phyloP scores from a whole-genome alignment of 257 asterid genomes.

The Solanum chilense region DNA sequence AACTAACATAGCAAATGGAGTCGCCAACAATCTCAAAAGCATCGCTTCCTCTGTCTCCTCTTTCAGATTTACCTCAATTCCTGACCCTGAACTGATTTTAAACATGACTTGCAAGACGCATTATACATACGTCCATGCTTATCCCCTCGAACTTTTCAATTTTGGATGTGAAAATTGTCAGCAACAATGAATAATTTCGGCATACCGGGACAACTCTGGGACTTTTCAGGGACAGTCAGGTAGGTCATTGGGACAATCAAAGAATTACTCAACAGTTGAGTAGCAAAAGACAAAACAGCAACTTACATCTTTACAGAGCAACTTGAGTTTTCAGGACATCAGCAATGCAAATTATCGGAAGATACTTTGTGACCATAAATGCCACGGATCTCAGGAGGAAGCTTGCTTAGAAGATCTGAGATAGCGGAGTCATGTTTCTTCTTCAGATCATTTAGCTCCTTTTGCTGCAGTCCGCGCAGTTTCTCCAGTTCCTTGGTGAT shows the following conservation, averaged over 20 bases:
- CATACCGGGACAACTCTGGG: background rate
- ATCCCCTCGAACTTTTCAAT: background rate
- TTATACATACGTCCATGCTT: background rate
- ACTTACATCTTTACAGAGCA: conserved; percentile 22
- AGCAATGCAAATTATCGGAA: conserved; percentile 11
- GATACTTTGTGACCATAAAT: conserved; percentile 34
- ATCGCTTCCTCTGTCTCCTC: background rate
- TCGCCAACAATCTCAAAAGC: background rate
- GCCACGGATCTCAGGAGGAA: conserved; percentile 40
- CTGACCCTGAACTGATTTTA: conserved; percentile 1
- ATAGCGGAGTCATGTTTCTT: conserved; percentile 52
- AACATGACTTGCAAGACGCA: background rate
- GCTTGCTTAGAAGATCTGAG: conserved; percentile 36
- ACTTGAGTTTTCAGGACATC: conserved; percentile 12
- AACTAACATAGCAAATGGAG: background rate
- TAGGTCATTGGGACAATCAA: conserved; percentile 4
- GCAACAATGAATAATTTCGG: background rate
- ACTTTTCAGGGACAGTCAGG: conserved; percentile 6
- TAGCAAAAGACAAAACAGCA: conserved; percentile 6
- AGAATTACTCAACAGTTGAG: conserved; percentile 1
- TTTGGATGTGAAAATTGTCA: background rate
- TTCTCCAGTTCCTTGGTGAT: conserved; percentile 49
- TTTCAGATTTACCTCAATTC: background rate
- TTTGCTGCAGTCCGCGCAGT: conserved; percentile 47
- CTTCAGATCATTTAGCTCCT: conserved; percentile 55